Base-by-base conservation (phyloP, 768 basidiomycete species). In the Agaricus subrufescens region DNA sequence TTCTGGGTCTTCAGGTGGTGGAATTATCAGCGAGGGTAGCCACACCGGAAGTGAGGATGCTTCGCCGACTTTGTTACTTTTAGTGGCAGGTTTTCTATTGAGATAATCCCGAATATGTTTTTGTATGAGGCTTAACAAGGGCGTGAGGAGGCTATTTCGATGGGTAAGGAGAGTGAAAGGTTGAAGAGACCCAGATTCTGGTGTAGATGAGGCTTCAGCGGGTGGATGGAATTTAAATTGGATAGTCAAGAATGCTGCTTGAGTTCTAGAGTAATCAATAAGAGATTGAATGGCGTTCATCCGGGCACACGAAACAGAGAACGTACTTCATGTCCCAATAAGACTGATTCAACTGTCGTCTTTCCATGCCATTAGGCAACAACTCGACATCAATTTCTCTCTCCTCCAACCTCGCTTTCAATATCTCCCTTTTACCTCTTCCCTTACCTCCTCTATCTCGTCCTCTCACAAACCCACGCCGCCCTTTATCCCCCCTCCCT, bases 311-410 rank as follows among this genome's bases (percentile, higher is more conserved):
- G 52, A 40, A 53, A 27, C 42, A n/a, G 58, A 39, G 45, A 51
- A 73, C 82, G 61, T 69, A 96, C 94, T 81, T 91, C 67, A 75
- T 73, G 72, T 94, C 87, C 84, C 89, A 94, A 25, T 75, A 78
- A 6, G 92, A 94, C 67, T 92, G 89, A 67, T 95, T 97, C 54
- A 78, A 61, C 61, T 78, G 86, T 56, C 85, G 75, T 58, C 83
- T 75, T 60, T 88, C 86, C 94, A 97, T 97, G 11, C 94, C 94
- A 29, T 76, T 66, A 0, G 94, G 85, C 43, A 95, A 77, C 54
- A 91, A 62, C 46, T 90, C 89, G 70, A 94, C 78, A 44, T 87
- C 82, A 59, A 93, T 85, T 45, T 87, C 86, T 59, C 78, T 70
- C 34, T 72, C 68, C 57, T 85, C 85, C 29, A 95, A 78, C 66